Evolutionary conservation across 208 protist species (phyloP).

Genomic region (Naegleria fowleri): DNA sequence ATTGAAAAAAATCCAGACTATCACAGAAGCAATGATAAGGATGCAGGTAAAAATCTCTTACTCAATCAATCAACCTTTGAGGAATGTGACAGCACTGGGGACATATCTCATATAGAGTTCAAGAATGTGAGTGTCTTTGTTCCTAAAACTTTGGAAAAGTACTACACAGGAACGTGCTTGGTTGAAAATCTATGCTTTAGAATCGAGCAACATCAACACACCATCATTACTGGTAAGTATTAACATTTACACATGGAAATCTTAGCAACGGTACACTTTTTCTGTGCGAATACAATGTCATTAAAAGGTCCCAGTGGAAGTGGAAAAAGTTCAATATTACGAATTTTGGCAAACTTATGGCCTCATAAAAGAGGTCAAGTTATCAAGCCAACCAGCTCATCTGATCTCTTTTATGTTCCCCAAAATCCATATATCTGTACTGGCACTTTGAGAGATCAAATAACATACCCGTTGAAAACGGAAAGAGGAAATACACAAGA

Average conservation of each 20-base stretch:
- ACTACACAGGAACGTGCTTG: background rate
- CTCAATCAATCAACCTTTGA: background rate
- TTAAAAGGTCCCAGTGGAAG: conserved; percentile 39
- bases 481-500: background rate
- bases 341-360: conserved; percentile 43
- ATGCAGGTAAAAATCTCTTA: background rate
- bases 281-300: no score
- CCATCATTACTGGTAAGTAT: background rate
- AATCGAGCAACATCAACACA: background rate
- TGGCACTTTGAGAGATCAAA: conserved; percentile 44
- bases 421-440: conserved; percentile 40
- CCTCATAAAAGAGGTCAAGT: conserved; percentile 24
- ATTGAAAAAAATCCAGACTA: background rate
- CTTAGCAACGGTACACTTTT: background rate
- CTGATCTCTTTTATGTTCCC: background rate
- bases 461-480: conserved; percentile 41
- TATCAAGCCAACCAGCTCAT: conserved; percentile 3
- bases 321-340: conserved; percentile 42
- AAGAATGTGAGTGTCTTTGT: background rate
- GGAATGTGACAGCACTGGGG: background rate
- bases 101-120: background rate
- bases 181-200: background rate
- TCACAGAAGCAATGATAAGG: background rate
- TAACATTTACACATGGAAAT: background rate
- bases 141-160: background rate